Evolutionary conservation across 441 rosid genomes (phyloP).

Genomic region (Corymbia citriodora): DNA sequence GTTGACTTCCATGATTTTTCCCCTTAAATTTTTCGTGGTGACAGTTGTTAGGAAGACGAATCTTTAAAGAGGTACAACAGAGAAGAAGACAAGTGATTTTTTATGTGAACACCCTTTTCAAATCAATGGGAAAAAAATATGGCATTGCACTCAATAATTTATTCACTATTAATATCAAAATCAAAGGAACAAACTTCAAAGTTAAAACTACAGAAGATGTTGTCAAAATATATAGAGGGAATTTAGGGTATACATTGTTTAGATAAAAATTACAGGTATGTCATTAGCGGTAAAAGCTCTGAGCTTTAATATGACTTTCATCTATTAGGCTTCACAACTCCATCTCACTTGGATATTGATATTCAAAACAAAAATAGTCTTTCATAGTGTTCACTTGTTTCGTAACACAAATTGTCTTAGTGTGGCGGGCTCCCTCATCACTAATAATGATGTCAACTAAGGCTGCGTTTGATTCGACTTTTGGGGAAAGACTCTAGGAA

Average conservation of each 20-base stretch:
- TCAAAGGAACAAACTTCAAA: not conserved
- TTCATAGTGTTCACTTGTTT: not conserved
- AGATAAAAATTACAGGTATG: accelerated
- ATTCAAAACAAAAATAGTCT: not conserved
- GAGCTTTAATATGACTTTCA: not conserved
- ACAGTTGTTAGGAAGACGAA: not conserved
- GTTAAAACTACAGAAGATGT: not conserved
- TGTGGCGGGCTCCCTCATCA: not conserved
- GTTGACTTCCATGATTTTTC: not conserved
- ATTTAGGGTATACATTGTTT: not conserved
- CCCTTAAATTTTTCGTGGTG: not conserved
- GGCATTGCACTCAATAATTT: accelerated
- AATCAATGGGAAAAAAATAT: accelerated
- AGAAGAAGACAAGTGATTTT: not conserved
- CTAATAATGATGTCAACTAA: not conserved
- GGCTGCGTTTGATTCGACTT: not conserved
- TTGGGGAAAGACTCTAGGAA: not conserved
- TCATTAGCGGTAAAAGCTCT: accelerated
- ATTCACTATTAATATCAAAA: not conserved
- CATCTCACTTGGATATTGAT: not conserved
- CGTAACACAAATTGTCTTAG: not conserved
- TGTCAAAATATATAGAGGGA: not conserved
- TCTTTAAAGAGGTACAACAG: not conserved
- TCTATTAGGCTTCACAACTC: not conserved
- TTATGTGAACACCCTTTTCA: accelerated